phyloP scores from a whole-genome alignment of 2,329 filamentous ascomycete species.

The Diaporthe citrichinensis region DNA sequence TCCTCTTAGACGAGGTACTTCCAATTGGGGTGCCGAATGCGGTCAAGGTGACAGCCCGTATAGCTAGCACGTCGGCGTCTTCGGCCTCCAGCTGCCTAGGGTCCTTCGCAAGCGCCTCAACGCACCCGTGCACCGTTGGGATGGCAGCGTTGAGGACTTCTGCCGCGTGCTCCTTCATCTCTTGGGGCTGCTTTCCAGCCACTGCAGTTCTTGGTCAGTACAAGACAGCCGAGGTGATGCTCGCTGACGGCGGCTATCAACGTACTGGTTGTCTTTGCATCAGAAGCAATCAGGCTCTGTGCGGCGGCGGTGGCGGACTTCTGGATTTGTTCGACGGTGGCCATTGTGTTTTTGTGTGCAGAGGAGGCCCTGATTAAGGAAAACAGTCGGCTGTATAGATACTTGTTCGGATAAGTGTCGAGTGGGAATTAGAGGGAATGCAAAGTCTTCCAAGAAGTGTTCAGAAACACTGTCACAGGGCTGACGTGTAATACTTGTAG shows the following conservation, averaged over 20 bases:
- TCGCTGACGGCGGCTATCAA: not conserved
- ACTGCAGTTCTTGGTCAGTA: conserved; percentile 2
- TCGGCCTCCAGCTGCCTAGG: conserved; percentile 28
- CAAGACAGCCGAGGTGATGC: too few species aligned
- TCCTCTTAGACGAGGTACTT: conserved; percentile 19
- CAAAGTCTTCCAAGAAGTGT: not conserved
- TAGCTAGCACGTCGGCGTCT: conserved; percentile 17
- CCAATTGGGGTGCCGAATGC: conserved; percentile 27
- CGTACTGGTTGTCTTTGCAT: conserved; percentile 31
- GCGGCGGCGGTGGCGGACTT: conserved; percentile 22
- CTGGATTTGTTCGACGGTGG: conserved; percentile 18
- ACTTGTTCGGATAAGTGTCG: not conserved
- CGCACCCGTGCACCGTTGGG: conserved; percentile 20
- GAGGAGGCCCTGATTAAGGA: too few species aligned
- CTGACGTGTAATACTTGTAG: not conserved
- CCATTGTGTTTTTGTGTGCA: conserved; percentile 16
- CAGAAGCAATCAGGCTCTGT: conserved; percentile 24
- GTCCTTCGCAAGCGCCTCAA: conserved; percentile 27
- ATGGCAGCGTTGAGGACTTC: conserved; percentile 15
- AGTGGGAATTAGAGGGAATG: not conserved
- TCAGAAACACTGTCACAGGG: not conserved
- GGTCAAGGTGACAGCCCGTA: conserved; percentile 17
- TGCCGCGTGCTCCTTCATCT: conserved; percentile 32
- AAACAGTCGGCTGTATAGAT: too few species aligned
- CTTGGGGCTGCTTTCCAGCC: conserved; percentile 29